phyloP scores from a whole-genome alignment of 495 filamentous ascomycete genomes.

The Xylaria nigripes region DNA sequence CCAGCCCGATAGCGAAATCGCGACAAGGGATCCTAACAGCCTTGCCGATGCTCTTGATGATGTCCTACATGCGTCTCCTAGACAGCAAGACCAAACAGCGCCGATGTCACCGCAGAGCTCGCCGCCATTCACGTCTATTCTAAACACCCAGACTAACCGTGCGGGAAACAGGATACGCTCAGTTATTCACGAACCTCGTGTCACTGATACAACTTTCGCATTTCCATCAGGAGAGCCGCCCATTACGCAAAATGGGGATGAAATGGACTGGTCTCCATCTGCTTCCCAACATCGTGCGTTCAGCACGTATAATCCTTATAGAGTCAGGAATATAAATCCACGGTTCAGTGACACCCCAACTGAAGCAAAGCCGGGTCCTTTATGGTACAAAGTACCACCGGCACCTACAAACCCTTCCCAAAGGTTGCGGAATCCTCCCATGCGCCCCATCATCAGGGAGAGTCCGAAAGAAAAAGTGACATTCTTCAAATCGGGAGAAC shows the following conservation, averaged over 20 bases:
- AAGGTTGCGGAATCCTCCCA: conserved; percentile 53
- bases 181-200: neutral
- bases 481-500: conserved; percentile 30
- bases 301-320: conserved; percentile 35
- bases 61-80: conserved; percentile 19
- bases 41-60: conserved; percentile 37
- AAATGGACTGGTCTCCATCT: conserved; percentile 82
- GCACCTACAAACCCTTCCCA: conserved; percentile 58
- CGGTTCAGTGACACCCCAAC: conserved; percentile 51
- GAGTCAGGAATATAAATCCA: conserved; percentile 34
- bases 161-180: neutral
- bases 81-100: neutral
- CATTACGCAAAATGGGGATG: conserved; percentile 33
- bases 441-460: conserved; percentile 37
- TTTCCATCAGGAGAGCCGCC: neutral
- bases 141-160: neutral
- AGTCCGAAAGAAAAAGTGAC: conserved; percentile 37
- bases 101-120: neutral
- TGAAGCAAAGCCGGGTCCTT: conserved; percentile 33
- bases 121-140: neutral
- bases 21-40: conserved; percentile 15
- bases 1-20: conserved; percentile 8
- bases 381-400: conserved; percentile 54
- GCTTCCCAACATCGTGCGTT: conserved; percentile 43
- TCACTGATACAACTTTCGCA: neutral